A percentile compares a stretch with the other conserved stretches of the same genome.
These are phyloP conservation scores for Citrus medica DNA, from an alignment of 345 rosid species.

Conservation along the genomic window DNA sequence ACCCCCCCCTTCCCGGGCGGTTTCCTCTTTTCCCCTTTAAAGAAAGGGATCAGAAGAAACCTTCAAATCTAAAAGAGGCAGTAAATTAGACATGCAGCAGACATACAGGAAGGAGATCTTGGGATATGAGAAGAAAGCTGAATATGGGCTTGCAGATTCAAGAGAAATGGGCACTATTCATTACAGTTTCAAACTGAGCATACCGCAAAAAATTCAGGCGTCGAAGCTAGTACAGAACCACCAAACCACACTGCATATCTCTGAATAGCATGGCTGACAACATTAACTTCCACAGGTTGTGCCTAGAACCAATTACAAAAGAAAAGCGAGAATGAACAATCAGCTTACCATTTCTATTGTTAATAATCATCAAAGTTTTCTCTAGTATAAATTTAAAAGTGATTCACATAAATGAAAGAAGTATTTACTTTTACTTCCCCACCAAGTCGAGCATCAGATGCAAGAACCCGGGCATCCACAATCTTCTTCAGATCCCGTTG, in stretches of 20 bases:
- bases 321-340: neutral
- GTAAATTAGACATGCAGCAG: neutral
- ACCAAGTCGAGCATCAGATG: slow-evolving; percentile 74
- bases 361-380: neutral
- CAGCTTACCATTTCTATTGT: slow-evolving; percentile 1
- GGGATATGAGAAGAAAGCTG: neutral
- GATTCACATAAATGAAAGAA: neutral
- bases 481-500: slow-evolving; percentile 95
- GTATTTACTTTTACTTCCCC: slow-evolving; percentile 69
- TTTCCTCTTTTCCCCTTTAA: too few relatives aligned
- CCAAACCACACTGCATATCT: slow-evolving; percentile 99
- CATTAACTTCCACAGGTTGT: slow-evolving; percentile 94
- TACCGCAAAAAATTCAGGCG: slow-evolving; percentile 94
- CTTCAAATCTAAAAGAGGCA: neutral
- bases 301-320: slow-evolving; percentile 35
- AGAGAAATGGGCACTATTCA: neutral
- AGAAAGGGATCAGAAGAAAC: neutral
- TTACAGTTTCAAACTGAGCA: slow-evolving; percentile 4
- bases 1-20: fast-evolving
- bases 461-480: slow-evolving; percentile 86
- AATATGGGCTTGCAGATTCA: slow-evolving; percentile 3
- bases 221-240: slow-evolving; percentile 96
- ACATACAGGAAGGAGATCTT: neutral
- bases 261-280: slow-evolving; percentile 93
- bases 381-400: neutral